phyloP scores from a whole-genome alignment of 1,284 basidiomycete genomes.

The Fomitiporia mediterranea region DNA sequence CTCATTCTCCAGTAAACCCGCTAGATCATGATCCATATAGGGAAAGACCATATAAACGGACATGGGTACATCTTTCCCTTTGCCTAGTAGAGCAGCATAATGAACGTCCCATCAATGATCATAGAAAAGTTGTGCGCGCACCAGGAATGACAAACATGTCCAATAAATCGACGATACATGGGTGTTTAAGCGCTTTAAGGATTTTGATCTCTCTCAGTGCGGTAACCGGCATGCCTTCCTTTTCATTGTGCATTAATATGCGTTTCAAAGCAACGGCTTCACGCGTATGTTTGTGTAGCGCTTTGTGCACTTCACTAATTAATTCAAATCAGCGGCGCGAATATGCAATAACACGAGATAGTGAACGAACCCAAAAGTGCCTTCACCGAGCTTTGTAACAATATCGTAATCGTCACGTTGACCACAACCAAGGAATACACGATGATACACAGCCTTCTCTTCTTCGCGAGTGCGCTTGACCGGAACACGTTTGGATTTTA shows the following conservation, averaged over 20 bases:
- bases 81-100: conserved; percentile 38
- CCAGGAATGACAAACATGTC: conserved; percentile 88
- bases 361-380: conserved; percentile 84
- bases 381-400: conserved; percentile 86
- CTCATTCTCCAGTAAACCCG: conserved; percentile 89
- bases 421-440: conserved; percentile 73
- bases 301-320: conserved; percentile 83
- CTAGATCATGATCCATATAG: conserved; percentile 99
- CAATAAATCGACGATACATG: conserved; percentile 81
- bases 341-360: neutral
- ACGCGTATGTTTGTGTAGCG: conserved; percentile 59
- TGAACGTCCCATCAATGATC: conserved; percentile 4
- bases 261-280: conserved; percentile 85
- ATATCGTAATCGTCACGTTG: conserved; percentile 74
- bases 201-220: conserved; percentile 98
- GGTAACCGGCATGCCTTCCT: conserved; percentile 95
- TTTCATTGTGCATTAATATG: conserved; percentile 94
- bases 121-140: conserved; percentile 31
- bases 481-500: conserved; percentile 33
- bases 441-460: conserved; percentile 62
- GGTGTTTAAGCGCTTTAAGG: conserved; percentile 84
- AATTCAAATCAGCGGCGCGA: conserved; percentile 3
- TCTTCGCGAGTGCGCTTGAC: conserved; percentile 56
- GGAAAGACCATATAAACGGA: conserved; percentile 99
- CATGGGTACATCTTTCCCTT: conserved; percentile 57